A percentile compares a stretch with the other conserved stretches of the same genome.
Evolutionary conservation across 192 early-diverging fungal genomes (phyloP).

Genomic region (Anaeromyces robustus): DNA sequence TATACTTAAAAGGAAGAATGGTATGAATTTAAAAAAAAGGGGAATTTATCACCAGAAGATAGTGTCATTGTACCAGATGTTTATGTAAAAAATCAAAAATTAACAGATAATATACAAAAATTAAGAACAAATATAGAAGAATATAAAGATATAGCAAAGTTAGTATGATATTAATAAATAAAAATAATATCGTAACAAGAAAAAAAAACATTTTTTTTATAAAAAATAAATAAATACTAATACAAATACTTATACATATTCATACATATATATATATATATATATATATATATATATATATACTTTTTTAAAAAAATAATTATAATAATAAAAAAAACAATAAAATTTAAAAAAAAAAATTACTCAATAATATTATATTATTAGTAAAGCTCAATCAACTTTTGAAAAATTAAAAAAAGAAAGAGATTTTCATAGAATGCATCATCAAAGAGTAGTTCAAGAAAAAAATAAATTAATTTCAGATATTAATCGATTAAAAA

Average conservation of each 20-base stretch:
- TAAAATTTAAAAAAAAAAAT: no score
- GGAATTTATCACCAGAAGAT: constrained; percentile 22
- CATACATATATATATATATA: no score
- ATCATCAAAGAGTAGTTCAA: constrained; percentile 41
- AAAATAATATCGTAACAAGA: no score
- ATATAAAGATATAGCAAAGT: constrained; percentile 41
- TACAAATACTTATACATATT: no score
- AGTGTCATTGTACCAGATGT: constrained; percentile 31
- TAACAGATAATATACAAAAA: constrained; percentile 27
- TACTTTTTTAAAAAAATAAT: no score
- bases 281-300: no score
- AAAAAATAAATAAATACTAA: no score
- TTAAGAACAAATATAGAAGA: constrained; percentile 27
- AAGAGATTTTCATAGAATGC: constrained; percentile 41
- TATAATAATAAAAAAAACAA: no score
- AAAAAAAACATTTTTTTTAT: no score
- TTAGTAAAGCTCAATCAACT: constrained; percentile 34
- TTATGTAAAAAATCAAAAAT: constrained; percentile 30
- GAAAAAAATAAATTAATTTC: constrained; percentile 27
- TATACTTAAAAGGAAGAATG: constrained; percentile 26
- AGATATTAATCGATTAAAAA: constrained; percentile 37
- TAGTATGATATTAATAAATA: no score
- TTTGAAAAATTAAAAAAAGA: constrained; percentile 39
- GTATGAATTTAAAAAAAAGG: constrained; percentile 36
- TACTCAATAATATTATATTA: no score